phyloP scores from a whole-genome alignment of 352 stramenopile genomes.

The Phytophthora ramorum region DNA sequence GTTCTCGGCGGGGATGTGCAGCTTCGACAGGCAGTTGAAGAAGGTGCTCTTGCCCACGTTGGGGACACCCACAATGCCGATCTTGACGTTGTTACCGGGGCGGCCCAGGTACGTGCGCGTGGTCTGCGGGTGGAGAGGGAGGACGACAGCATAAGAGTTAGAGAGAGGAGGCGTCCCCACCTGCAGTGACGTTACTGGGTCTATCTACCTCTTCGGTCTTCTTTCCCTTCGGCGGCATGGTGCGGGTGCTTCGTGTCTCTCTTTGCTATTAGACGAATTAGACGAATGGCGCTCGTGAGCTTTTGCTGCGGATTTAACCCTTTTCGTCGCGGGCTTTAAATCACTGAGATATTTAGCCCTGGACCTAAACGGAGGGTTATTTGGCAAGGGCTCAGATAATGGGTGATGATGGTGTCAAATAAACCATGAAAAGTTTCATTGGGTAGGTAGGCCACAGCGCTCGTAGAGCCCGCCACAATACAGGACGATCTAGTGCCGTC shows the following conservation, averaged over 20 bases:
- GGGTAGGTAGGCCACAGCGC: neutral
- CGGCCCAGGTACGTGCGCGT: conserved; percentile 83
- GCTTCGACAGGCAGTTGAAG: conserved; percentile 98
- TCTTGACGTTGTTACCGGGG: conserved; percentile 96
- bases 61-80: conserved; percentile 98
- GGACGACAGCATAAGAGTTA: conserved; percentile 1
- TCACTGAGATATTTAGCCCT: neutral
- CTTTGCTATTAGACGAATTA: conserved; percentile 21
- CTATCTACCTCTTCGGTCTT: conserved; percentile 75
- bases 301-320: conserved; percentile 19
- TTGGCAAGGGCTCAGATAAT: neutral
- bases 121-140: conserved; percentile 19
- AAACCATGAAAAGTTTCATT: conserved; percentile 35
- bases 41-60: conserved; percentile 99
- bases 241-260: conserved; percentile 14
- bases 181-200: neutral
- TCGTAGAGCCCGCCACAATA: conserved; percentile 16
- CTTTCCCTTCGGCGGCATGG: conserved; percentile 86
- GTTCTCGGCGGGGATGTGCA: conserved; percentile 93
- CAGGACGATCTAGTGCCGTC: conserved; percentile 17
- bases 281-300: conserved; percentile 35
- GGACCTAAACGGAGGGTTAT: neutral
- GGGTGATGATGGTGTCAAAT: conserved; percentile 2
- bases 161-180: neutral
- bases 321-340: conserved; percentile 1